Evolutionary conservation across 495 filamentous ascomycete genomes (phyloP).

Genomic region (Aspergillus diversus): DNA sequence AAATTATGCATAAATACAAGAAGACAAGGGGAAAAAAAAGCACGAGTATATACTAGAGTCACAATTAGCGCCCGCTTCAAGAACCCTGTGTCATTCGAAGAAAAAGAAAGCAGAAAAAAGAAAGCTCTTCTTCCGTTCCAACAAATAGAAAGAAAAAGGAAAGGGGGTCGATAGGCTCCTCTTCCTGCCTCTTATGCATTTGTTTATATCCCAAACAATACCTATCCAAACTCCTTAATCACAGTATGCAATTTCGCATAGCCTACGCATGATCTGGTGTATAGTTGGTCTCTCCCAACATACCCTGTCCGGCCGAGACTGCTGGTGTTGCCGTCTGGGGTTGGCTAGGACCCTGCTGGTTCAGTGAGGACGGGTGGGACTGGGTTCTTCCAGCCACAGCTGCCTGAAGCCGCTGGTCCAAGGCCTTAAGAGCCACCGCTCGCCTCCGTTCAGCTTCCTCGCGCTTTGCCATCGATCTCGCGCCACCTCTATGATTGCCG

Average conservation of each 20-base stretch:
- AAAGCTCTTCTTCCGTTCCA: slow-evolving; percentile 2
- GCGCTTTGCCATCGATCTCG: slow-evolving; percentile 58
- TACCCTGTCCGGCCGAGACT: slow-evolving; percentile 41
- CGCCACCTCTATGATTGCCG: slow-evolving; percentile 44
- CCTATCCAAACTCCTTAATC: slow-evolving; percentile 21
- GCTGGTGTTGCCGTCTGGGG: slow-evolving; percentile 36
- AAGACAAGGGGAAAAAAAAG: slow-evolving; percentile 4
- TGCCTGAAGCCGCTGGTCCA: slow-evolving; percentile 89
- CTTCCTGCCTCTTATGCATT: not conserved
- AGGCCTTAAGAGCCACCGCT: slow-evolving; percentile 83
- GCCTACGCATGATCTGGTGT: slow-evolving; percentile 62
- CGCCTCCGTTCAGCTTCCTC: slow-evolving; percentile 92
- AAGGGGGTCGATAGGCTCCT: not conserved
- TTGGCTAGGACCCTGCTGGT: slow-evolving; percentile 48
- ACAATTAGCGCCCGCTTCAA: slow-evolving; percentile 5
- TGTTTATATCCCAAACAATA: slow-evolving; percentile 19
- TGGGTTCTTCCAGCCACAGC: slow-evolving; percentile 60
- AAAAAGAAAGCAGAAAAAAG: not conserved
- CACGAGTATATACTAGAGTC: slow-evolving; percentile 16
- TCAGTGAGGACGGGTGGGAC: slow-evolving; percentile 37
- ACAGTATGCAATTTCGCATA: slow-evolving; percentile 6
- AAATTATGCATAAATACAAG: slow-evolving; percentile 1
- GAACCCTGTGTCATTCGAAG: not conserved
- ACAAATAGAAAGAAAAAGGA: slow-evolving; percentile 1
- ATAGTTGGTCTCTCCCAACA: slow-evolving; percentile 72